Evolutionary conservation across 352 stramenopile genomes (phyloP).

Genomic region (Pythium rishiriense): DNA sequence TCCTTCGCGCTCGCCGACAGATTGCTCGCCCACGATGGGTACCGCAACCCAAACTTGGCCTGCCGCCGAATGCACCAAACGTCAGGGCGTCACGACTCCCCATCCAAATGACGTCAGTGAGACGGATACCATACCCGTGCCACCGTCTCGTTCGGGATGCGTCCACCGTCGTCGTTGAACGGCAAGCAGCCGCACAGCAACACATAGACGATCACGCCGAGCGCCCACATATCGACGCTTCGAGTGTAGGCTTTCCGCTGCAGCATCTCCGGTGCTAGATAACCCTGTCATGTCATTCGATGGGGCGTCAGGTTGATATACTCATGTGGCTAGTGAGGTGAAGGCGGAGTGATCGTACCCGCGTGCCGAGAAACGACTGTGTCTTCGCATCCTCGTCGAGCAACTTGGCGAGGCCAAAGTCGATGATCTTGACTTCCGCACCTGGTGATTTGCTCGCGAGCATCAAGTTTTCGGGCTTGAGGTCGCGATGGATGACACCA

Average conservation of each 20-base stretch:
- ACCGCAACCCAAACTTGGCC: constrained; percentile 94
- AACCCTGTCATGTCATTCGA: constrained; percentile 67
- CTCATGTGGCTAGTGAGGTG: too few relatives aligned
- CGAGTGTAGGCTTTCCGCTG: constrained; percentile 97
- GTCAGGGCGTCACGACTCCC: too few relatives aligned
- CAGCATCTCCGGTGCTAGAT: constrained; percentile 98
- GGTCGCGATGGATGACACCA: constrained; percentile 86
- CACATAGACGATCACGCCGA: constrained; percentile 98
- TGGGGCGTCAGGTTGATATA: not conserved
- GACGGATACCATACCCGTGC: constrained; percentile 45
- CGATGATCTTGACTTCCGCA: constrained; percentile 97
- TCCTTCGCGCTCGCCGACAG: constrained; percentile 87
- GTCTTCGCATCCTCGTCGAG: constrained; percentile 83
- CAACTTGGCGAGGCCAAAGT: constrained; percentile 98
- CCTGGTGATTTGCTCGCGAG: constrained; percentile 78
- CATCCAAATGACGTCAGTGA: not conserved
- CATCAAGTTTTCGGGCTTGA: constrained; percentile 91
- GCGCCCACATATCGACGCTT: constrained; percentile 96
- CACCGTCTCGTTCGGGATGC: constrained; percentile 76
- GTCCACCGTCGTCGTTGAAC: constrained; percentile 97
- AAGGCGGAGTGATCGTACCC: constrained; percentile 32
- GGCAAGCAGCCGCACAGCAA: constrained; percentile 97
- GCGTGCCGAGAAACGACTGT: constrained; percentile 80
- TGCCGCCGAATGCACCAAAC: constrained; percentile 21
- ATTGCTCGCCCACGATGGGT: constrained; percentile 91